These are phyloP conservation scores for Melanomma pulvis-pyrius DNA, from an alignment of 495 filamentous ascomycete genomes.

Conservation along the genomic window DNA sequence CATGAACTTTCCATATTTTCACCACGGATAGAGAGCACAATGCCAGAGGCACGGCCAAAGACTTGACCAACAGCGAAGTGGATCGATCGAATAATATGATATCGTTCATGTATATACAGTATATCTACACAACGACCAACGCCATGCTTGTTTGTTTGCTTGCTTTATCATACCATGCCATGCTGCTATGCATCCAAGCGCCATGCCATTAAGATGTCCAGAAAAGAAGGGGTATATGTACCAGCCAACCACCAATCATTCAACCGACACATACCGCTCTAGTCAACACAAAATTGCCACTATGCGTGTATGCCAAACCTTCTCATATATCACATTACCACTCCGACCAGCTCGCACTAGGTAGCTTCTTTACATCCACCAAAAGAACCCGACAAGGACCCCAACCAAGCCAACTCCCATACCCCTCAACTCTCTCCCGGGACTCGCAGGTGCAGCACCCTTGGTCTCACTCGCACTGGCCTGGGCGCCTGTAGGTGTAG, in stretches of 20 bases:
- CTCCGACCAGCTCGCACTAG: background rate
- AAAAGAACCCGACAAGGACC: constrained; percentile 31
- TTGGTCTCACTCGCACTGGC: constrained; percentile 19
- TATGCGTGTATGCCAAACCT: too few relatives aligned
- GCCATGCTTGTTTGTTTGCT: background rate
- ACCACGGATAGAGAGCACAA: too few relatives aligned
- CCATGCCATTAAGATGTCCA: background rate
- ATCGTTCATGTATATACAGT: too few relatives aligned
- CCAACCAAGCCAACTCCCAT: constrained; percentile 31
- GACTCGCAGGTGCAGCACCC: constrained; percentile 24
- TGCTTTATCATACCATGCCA: background rate
- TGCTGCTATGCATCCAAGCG: background rate
- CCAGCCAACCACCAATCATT: background rate
- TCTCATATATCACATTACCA: too few relatives aligned
- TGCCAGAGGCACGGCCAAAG: too few relatives aligned
- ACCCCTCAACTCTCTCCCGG: constrained; percentile 22
- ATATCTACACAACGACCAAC: too few relatives aligned
- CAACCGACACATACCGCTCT: background rate
- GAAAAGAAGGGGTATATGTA: constrained; percentile 10
- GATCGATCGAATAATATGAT: too few relatives aligned
- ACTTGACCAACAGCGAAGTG: too few relatives aligned
- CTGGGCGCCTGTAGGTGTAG: background rate
- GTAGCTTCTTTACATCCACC: constrained; percentile 30
- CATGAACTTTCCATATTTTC: too few relatives aligned
- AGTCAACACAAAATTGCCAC: background rate